A percentile compares a stretch with the other conserved stretches of the same genome.
phyloP scores from a whole-genome alignment of 2,329 filamentous ascomycete genomes.

The Aspergillus oerlinghausenensis region DNA sequence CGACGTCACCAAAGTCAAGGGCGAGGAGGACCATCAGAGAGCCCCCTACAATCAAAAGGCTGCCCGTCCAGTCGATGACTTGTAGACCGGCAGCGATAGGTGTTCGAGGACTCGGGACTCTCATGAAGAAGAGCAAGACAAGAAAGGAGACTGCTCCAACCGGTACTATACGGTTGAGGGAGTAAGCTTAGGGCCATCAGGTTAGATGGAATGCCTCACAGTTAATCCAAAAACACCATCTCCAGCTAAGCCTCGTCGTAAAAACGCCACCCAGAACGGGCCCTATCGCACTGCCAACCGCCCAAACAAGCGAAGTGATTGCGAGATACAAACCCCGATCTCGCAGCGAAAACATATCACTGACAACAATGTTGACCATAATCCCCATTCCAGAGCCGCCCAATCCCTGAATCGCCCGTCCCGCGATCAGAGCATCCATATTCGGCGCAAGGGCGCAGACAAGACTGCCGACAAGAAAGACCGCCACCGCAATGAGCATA shows the following conservation, averaged over 20 bases:
- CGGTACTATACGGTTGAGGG: not conserved
- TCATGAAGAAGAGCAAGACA: not conserved
- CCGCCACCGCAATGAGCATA: conserved; percentile 43
- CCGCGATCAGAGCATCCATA: conserved; percentile 47
- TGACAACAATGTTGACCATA: conserved; percentile 47
- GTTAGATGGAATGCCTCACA: not conserved
- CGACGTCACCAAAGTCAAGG: conserved; percentile 40
- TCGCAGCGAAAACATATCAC: conserved; percentile 49
- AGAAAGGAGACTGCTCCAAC: not conserved
- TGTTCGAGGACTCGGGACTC: not conserved
- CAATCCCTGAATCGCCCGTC: conserved; percentile 36
- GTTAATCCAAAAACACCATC: conserved; percentile 26
- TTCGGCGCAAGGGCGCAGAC: conserved; percentile 43
- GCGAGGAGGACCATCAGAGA: not conserved
- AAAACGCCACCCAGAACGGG: conserved; percentile 18
- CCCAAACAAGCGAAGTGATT: conserved; percentile 36
- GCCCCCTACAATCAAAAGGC: not conserved
- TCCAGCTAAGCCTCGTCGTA: conserved; percentile 17
- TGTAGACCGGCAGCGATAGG: not conserved
- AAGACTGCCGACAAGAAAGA: conserved; percentile 52
- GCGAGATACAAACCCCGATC: conserved; percentile 44
- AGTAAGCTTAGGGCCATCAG: not conserved
- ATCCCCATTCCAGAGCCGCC: conserved; percentile 42
- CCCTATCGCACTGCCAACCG: conserved; percentile 39
- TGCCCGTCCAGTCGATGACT: not conserved